A percentile compares a stretch with the other conserved stretches of the same genome.
Conservation (phyloP, 768 basidiomycete species). For the Leccinum broughii region DNA sequence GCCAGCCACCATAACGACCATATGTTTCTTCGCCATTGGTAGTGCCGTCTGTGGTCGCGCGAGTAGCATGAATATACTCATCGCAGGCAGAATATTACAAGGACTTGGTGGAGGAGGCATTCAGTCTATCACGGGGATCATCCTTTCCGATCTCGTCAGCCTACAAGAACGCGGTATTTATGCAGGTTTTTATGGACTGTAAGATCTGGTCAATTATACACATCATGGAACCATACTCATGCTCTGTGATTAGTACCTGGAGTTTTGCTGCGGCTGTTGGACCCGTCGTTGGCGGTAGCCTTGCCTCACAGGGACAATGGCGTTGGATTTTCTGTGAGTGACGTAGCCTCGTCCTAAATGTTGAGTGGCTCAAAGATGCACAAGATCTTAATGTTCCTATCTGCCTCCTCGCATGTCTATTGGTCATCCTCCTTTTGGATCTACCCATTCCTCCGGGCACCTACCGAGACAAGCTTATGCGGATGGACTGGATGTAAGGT, state of each 20-base stretch:
- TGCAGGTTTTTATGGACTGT: constrained; percentile 39
- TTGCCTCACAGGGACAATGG: constrained; percentile 37
- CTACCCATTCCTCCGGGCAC: constrained; percentile 36
- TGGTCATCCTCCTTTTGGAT: constrained; percentile 33
- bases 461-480: constrained; percentile 36
- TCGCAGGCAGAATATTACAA: constrained; percentile 43
- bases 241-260: constrained; percentile 27
- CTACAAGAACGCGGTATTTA: constrained; percentile 45
- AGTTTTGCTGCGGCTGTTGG: constrained; percentile 37
- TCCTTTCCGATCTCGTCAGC: constrained; percentile 48
- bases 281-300: constrained; percentile 38
- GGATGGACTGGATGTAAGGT: constrained; percentile 46
- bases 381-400: constrained; percentile 45
- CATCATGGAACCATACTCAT: background rate
- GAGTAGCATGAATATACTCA: constrained; percentile 41
- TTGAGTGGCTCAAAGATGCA: background rate
- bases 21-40: constrained; percentile 42
- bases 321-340: constrained; percentile 43
- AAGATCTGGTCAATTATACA: constrained; percentile 1
- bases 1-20: constrained; percentile 31
- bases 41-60: constrained; percentile 44
- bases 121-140: constrained; percentile 39
- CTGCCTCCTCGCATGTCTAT: constrained; percentile 28
- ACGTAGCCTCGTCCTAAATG: background rate
- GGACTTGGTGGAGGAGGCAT: constrained; percentile 44